Evolutionary conservation across 305 asterid species (phyloP).

Genomic region (Striga hermonthica): DNA sequence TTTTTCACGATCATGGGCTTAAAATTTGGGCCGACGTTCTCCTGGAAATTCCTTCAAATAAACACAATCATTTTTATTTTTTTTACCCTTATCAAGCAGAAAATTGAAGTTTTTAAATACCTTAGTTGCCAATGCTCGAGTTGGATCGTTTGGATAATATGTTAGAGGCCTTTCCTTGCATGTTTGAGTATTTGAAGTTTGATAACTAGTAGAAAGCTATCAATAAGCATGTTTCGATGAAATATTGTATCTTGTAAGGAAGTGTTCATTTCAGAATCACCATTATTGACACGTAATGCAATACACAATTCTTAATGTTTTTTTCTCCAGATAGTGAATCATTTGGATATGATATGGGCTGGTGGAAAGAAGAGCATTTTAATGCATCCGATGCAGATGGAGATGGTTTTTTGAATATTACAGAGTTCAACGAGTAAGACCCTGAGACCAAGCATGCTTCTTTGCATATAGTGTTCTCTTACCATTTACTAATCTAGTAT

Average conservation of each 20-base stretch:
- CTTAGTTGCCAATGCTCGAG: background rate
- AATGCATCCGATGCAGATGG: constrained; percentile 87
- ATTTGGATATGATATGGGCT: constrained; percentile 82
- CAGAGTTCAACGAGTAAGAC: constrained; percentile 90
- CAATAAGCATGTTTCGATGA: background rate
- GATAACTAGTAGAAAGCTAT: constrained; percentile 4
- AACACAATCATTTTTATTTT: no score
- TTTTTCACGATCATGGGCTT: no score
- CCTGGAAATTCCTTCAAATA: no score
- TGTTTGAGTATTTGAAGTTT: constrained; percentile 13
- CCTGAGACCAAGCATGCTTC: constrained; percentile 19
- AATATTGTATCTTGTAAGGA: constrained; percentile 5
- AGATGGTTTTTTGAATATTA: constrained; percentile 73
- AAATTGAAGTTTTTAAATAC: background rate
- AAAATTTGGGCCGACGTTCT: no score
- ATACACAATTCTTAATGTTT: constrained; percentile 15
- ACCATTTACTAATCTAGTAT: constrained; percentile 21
- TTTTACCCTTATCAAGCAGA: background rate
- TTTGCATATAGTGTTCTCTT: constrained; percentile 22
- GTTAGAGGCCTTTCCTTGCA: constrained; percentile 1
- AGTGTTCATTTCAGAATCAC: constrained; percentile 1
- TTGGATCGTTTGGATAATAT: constrained; percentile 1
- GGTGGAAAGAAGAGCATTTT: constrained; percentile 98
- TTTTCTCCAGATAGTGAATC: constrained; percentile 50
- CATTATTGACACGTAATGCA: constrained; percentile 21